These are phyloP conservation scores for Sclerotinia glacialis DNA, from an alignment of 2,329 filamentous ascomycete genomes.

Conservation along the genomic window DNA sequence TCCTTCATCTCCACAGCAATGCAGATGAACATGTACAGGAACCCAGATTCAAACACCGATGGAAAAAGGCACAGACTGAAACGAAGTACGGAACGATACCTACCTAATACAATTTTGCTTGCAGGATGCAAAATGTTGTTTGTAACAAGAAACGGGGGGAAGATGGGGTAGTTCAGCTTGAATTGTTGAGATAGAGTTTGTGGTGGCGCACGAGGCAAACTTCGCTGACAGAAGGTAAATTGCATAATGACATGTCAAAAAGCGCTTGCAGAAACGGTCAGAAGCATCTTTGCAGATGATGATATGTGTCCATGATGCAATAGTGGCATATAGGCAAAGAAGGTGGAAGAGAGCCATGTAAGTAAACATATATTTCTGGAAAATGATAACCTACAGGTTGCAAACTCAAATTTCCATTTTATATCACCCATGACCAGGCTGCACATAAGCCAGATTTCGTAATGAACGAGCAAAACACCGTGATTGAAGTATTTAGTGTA, in stretches of 20 bases:
- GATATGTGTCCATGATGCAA: constrained; percentile 6
- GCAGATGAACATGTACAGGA: constrained; percentile 12
- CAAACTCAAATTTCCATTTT: constrained; percentile 18
- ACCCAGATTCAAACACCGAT: constrained; percentile 9
- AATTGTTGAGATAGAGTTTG: neutral
- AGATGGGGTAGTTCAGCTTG: constrained; percentile 11
- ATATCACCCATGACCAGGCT: constrained; percentile 18
- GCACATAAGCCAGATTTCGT: constrained; percentile 20
- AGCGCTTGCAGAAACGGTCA: constrained; percentile 20
- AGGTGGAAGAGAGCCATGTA: constrained; percentile 7
- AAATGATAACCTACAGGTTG: constrained; percentile 11
- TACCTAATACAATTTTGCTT: constrained; percentile 2
- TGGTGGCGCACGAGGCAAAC: constrained; percentile 8
- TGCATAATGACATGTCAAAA: constrained; percentile 17
- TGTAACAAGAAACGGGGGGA: neutral
- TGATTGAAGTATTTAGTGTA: constrained; percentile 34
- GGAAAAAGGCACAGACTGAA: constrained; percentile 13
- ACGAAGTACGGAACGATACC: constrained; percentile 10
- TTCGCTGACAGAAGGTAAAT: constrained; percentile 18
- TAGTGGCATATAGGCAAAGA: neutral
- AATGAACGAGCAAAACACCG: constrained; percentile 32
- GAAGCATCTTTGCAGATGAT: constrained; percentile 4
- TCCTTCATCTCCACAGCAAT: constrained; percentile 15
- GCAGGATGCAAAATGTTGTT: constrained; percentile 7
- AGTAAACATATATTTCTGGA: constrained; percentile 7